phyloP scores from a whole-genome alignment of 108 stramenopile species.

The Nannochloropsis salina region DNA sequence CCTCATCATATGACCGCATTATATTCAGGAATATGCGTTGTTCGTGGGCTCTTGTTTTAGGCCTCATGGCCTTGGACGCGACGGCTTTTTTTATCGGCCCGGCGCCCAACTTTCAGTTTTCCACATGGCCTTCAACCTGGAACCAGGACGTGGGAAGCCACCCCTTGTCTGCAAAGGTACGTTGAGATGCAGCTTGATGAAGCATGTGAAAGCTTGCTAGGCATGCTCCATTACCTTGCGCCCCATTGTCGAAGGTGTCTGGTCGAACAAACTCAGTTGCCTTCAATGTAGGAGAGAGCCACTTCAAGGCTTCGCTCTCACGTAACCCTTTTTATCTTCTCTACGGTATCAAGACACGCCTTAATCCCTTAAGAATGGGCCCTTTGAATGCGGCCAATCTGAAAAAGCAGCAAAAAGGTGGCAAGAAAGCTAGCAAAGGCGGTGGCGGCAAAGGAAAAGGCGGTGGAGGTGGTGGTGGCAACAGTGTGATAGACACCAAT shows the following conservation, averaged over 20 bases:
- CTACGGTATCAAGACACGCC: neutral
- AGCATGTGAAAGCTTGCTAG: too few relatives aligned
- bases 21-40: neutral
- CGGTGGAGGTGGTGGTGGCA: neutral
- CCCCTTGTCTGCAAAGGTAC: neutral
- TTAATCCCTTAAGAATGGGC: neutral
- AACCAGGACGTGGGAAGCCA: neutral
- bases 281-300: too few relatives aligned
- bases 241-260: too few relatives aligned
- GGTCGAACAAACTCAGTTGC: too few relatives aligned
- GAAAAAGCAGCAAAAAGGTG: slow-evolving; percentile 11
- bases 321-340: too few relatives aligned
- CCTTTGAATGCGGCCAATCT: slow-evolving; percentile 19
- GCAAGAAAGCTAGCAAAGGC: neutral
- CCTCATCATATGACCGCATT: neutral
- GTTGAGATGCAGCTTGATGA: neutral
- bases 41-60: neutral
- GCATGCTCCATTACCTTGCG: too few relatives aligned
- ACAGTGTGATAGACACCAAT: neutral
- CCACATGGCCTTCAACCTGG: neutral
- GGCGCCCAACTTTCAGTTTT: neutral
- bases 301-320: too few relatives aligned
- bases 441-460: neutral
- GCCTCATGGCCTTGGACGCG: neutral
- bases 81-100: neutral